Base-by-base conservation (phyloP, 345 rosid species). In the Populus davidiana region DNA sequence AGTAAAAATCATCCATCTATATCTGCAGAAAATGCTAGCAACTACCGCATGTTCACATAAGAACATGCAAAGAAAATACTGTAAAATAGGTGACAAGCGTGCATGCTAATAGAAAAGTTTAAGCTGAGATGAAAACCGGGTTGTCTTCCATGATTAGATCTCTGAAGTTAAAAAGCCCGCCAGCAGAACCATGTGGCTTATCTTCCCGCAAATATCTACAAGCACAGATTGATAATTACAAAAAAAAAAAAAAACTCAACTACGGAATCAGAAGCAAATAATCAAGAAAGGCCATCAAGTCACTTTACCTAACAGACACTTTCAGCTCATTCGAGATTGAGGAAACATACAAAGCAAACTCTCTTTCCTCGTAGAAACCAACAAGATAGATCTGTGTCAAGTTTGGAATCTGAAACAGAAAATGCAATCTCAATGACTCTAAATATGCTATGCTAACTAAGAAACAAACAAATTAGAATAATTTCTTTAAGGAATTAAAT, bases 121-220 rank as follows among this genome's bases (percentile, higher is more conserved):
- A 23, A 29, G 64, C 20, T 74, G 27, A 36, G 64, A 70, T 74
- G 29, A n/a, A n/a, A 63, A 82, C 84, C 66, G 84, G 84, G 41
- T 11, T 73, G 63, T 82, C 84, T 52, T 77, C 81, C 84, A 82
- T 77, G 31, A 82, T 78, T 21, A 74, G 70, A 74, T 78, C 81
- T 78, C 81, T 82, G 78, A 82, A 82, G 67, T 73, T 74, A 50
- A 74, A 82, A 41, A 82, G 81, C 38, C 84, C 84, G 78, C 84
- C 84, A 66, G 84, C 84, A 5, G 84, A 82, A 71, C 84, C 84
- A 78, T 82, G 84, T 1, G 84, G 84, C 68, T 82, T 82, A 50
- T 82, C 84, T 64, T 82, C 84, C 78, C 73, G 79, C 67, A 82
- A 49, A 82, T 78, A 82, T 67, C 85, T 82, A 56, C 13, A 56